phyloP scores from a whole-genome alignment of 208 protist genomes.

The Acanthamoeba lenticulata region DNA sequence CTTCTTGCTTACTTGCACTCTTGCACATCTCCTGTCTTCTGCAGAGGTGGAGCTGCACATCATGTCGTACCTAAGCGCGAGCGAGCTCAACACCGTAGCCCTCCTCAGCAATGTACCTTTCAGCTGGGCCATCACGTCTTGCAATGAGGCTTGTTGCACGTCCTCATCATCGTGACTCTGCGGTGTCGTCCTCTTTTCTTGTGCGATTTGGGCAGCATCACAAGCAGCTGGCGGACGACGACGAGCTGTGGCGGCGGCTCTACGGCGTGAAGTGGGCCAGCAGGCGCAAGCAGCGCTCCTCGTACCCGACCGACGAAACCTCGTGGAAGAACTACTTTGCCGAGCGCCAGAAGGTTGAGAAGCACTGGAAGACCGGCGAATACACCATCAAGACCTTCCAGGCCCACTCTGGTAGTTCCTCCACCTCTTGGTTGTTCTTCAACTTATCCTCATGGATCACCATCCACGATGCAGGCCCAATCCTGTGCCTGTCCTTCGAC shows the following conservation, averaged over 20 bases:
- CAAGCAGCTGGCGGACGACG: conserved; percentile 33
- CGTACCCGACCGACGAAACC: conserved; percentile 30
- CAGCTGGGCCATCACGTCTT: no score
- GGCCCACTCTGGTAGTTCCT: background rate
- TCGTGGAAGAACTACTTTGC: conserved; percentile 48
- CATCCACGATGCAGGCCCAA: background rate
- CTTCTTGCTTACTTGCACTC: background rate
- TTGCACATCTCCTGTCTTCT: background rate
- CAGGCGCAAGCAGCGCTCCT: background rate
- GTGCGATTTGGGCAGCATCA: background rate
- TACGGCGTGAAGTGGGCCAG: conserved; percentile 19
- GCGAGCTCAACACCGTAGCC: conserved; percentile 21
- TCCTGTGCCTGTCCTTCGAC: conserved; percentile 36
- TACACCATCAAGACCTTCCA: conserved; percentile 34
- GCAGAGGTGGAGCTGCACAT: conserved; percentile 42
- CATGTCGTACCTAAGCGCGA: conserved; percentile 17
- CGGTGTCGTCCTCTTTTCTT: background rate
- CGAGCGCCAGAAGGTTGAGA: conserved; percentile 31
- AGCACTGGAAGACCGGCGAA: conserved; percentile 36
- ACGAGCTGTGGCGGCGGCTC: conserved; percentile 38
- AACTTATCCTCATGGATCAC: background rate
- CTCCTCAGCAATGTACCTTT: conserved; percentile 13
- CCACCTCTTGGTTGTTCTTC: background rate
- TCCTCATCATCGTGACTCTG: no score
- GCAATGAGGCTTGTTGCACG: no score